A percentile compares a stretch with the other conserved stretches of the same genome.
Evolutionary conservation across 805 yeast species (phyloP).

Genomic region (Candida ficus): DNA sequence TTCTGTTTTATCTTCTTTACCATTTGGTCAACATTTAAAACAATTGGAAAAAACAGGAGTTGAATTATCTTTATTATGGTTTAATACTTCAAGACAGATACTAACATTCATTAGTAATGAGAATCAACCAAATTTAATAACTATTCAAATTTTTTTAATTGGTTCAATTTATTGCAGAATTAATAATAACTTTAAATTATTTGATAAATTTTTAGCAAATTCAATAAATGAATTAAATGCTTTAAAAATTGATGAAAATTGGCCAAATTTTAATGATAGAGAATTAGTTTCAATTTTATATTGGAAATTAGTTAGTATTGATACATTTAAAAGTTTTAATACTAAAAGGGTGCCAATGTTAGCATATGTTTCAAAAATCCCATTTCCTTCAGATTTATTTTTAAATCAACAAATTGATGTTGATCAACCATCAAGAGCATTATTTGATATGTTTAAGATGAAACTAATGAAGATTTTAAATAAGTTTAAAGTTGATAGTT

Average conservation of each 20-base stretch:
- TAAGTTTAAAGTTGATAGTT: neutral
- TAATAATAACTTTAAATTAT: neutral
- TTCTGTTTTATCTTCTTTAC: neutral
- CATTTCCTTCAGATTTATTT: neutral
- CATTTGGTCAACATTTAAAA: neutral
- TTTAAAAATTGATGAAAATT: neutral
- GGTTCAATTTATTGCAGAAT: neutral
- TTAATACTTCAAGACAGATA: constrained; percentile 16
- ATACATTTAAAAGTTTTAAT: constrained; percentile 4
- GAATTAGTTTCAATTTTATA: constrained; percentile 1
- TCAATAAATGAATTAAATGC: neutral
- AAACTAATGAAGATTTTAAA: neutral
- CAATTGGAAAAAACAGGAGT: neutral
- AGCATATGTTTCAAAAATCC: neutral
- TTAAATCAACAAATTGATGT: neutral
- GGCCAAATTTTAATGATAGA: neutral
- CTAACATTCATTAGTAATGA: constrained; percentile 10
- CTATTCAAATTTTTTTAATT: neutral
- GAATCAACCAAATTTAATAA: neutral
- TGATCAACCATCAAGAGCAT: neutral
- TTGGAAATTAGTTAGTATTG: neutral
- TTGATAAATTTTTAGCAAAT: constrained; percentile 1
- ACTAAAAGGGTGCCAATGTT: constrained; percentile 2
- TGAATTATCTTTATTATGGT: constrained; percentile 11
- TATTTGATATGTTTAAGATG: neutral